phyloP scores from a whole-genome alignment of 768 basidiomycete genomes.

The Trametes maxima region DNA sequence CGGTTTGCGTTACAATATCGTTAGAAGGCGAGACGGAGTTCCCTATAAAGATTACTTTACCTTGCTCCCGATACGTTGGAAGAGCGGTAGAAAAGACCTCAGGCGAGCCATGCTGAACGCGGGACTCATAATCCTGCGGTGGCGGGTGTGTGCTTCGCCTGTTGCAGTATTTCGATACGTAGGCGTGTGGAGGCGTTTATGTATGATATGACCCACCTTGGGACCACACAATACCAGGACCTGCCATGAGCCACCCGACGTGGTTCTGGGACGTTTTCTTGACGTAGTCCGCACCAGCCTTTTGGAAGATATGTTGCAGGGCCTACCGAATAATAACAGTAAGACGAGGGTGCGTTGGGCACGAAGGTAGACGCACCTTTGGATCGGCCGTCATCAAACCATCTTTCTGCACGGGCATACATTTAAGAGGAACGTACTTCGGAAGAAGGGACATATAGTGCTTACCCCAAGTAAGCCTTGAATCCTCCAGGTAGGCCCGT shows the following conservation, averaged over 20 bases:
- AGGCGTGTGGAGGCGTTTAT: no score
- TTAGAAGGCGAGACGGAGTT: no score
- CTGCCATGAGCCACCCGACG: background rate
- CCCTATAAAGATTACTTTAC: background rate
- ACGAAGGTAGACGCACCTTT: background rate
- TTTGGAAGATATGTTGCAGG: slow-evolving; percentile 30
- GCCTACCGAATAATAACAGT: slow-evolving; percentile 6
- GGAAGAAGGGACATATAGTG: background rate
- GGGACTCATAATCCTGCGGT: slow-evolving; percentile 26
- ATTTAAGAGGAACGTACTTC: no score
- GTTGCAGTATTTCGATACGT: background rate
- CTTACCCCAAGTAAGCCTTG: slow-evolving; percentile 27
- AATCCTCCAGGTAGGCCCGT: slow-evolving; percentile 21
- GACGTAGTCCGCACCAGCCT: slow-evolving; percentile 28
- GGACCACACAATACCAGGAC: slow-evolving; percentile 3
- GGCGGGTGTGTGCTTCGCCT: slow-evolving; percentile 24
- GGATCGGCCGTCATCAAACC: slow-evolving; percentile 15
- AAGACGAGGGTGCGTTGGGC: background rate
- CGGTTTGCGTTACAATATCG: no score
- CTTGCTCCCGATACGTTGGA: slow-evolving; percentile 22
- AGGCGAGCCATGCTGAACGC: slow-evolving; percentile 24
- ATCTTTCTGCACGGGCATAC: background rate
- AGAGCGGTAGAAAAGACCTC: slow-evolving; percentile 23
- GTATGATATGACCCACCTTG: background rate
- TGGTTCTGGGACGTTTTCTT: slow-evolving; percentile 19